These are phyloP conservation scores for Phanerodontia chrysosporium DNA, from an alignment of 768 basidiomycete genomes.

Conservation along the genomic window DNA sequence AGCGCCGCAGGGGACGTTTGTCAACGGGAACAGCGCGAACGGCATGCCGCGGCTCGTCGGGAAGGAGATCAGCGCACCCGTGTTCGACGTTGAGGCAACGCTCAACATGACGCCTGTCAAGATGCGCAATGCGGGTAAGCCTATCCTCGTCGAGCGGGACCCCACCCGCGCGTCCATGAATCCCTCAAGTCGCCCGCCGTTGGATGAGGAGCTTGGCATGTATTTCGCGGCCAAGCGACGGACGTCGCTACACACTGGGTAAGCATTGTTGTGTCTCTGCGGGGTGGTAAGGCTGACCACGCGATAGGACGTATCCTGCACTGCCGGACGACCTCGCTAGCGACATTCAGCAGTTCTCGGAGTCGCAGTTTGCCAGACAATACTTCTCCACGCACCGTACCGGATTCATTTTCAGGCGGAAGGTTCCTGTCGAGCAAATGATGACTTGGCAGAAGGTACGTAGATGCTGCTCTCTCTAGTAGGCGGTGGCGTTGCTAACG, in stretches of 20 bases:
- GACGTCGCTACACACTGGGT: constrained; percentile 64
- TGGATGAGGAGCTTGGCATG: constrained; percentile 7
- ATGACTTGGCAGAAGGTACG: constrained; percentile 88
- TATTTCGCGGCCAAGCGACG: constrained; percentile 18
- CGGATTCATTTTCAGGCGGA: constrained; percentile 81
- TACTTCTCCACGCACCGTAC: constrained; percentile 91
- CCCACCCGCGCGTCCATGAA: background rate
- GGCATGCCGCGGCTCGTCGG: constrained; percentile 30
- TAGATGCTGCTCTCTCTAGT: background rate
- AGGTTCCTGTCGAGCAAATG: constrained; percentile 78
- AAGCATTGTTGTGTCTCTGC: background rate
- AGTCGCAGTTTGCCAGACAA: constrained; percentile 78
- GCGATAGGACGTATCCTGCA: constrained; percentile 62
- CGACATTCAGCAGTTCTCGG: constrained; percentile 84
- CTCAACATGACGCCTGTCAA: constrained; percentile 73
- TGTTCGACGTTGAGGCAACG: constrained; percentile 71
- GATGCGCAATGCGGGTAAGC: constrained; percentile 54
- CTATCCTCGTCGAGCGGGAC: constrained; percentile 51
- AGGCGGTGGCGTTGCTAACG: background rate
- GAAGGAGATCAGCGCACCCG: constrained; percentile 64
- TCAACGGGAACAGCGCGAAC: background rate
- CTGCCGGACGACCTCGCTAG: constrained; percentile 77
- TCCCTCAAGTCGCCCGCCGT: background rate
- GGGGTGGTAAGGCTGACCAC: background rate
- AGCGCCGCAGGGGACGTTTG: background rate